Evolutionary conservation across 148 eudicot species (phyloP), one percentile per base, ranked within the genome.

Genomic region (Oxyria digyna): DNA sequence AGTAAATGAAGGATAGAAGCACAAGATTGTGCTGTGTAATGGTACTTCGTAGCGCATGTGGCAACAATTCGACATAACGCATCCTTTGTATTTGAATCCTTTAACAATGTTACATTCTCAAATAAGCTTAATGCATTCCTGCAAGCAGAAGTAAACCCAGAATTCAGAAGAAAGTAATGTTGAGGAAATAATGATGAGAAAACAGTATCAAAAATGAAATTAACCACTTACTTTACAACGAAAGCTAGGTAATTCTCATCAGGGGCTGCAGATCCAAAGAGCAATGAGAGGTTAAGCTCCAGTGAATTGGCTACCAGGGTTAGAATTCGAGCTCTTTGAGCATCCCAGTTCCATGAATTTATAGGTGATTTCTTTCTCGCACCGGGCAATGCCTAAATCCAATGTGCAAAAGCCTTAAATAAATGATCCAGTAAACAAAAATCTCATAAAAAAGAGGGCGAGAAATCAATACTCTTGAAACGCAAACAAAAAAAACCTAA

Each of bases 331-430:
- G 81, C 87, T 77, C 98, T 77, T 71, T 89, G 97, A 27, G 81
- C 68, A 64, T 93, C 96, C 98, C 98, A 94, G 49, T 85, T 94
- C 98, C 98, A 94, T 73, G 96, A 78, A 79, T 82, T 87, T 31
- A 85, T 79, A 21, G 77, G 82, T 52, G 64, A 76, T 73, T 88
- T 94, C 89, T 88, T 94, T 74, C 92, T 78, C 68, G 67, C 81
- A 82, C 76, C 80, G 54, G 89, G 81, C 68, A 75, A 78, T 50
- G 74, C 85, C 97, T 94, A 81, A 67, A 65, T 49, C 14, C 77
- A 74, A 41, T 49, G 26, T 24, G 14, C 24, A 72, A 48, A 45
- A 33, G 8, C 55, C 49, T 63, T 11, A 41, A 24, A 26, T n/a
- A 55, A 9, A 15, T 6, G 15, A 35, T 9, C 38, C 8, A 21